Evolutionary conservation across 805 yeast species (phyloP).

Genomic region (Kregervanrija delftensis): DNA sequence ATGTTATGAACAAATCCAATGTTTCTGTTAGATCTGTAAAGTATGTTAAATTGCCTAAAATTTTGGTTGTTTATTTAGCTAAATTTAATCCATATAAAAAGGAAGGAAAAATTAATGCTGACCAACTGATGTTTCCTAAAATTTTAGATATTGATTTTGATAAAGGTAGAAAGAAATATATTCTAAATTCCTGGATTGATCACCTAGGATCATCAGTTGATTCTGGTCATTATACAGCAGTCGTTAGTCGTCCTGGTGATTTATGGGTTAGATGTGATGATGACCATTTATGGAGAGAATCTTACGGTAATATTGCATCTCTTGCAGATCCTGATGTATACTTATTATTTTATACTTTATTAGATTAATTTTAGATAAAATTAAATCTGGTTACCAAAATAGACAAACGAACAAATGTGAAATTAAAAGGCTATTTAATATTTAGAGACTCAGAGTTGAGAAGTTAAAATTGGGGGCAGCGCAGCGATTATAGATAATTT

Average conservation of each 20-base stretch:
- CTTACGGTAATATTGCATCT: slow-evolving; percentile 29
- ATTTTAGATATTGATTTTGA: slow-evolving; percentile 28
- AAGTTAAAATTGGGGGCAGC: too few relatives aligned
- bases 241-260: slow-evolving; percentile 45
- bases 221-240: slow-evolving; percentile 72
- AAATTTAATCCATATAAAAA: slow-evolving; percentile 25
- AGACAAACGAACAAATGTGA: too few relatives aligned
- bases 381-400: neutral
- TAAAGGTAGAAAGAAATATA: slow-evolving; percentile 31
- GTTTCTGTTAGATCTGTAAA: slow-evolving; percentile 23
- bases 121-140: slow-evolving; percentile 19
- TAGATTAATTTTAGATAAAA: neutral
- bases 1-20: slow-evolving; percentile 18
- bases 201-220: slow-evolving; percentile 58
- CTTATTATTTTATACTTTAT: slow-evolving; percentile 54
- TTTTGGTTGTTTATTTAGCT: slow-evolving; percentile 27
- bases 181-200: slow-evolving; percentile 56
- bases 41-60: slow-evolving; percentile 30
- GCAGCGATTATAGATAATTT: too few relatives aligned
- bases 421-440: too few relatives aligned
- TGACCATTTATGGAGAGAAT: slow-evolving; percentile 44
- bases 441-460: too few relatives aligned
- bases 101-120: slow-evolving; percentile 17
- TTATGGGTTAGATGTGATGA: slow-evolving; percentile 76
- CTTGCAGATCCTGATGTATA: slow-evolving; percentile 51